phyloP scores from a whole-genome alignment of 805 yeast species.

The Hanseniaspora pseudoguilliermondii region DNA sequence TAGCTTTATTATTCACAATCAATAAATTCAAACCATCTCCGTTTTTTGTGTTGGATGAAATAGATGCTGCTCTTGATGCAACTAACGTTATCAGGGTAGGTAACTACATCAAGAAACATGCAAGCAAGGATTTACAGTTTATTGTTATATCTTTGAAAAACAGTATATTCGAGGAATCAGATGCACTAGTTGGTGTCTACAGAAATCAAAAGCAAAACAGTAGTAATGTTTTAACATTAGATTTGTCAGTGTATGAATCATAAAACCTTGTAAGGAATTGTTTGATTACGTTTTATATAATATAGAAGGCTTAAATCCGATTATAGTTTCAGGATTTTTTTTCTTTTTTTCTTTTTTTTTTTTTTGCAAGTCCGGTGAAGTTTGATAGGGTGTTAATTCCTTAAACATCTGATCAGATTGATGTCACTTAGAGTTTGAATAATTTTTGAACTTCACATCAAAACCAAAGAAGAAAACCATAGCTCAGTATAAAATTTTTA shows the following conservation, averaged over 20 bases:
- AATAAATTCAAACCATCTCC: conserved; percentile 90
- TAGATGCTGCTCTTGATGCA: conserved; percentile 94
- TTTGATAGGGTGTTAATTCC: too few species aligned
- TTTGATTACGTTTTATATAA: neutral
- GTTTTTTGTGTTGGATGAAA: conserved; percentile 88
- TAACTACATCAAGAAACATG: conserved; percentile 62
- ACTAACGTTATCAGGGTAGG: conserved; percentile 79
- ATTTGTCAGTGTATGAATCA: conserved; percentile 30
- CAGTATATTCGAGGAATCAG: conserved; percentile 74
- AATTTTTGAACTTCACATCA: too few species aligned
- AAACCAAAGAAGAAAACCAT: neutral
- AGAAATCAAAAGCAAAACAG: conserved; percentile 64
- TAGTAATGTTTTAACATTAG: conserved; percentile 61
- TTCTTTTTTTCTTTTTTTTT: too few species aligned
- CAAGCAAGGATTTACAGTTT: conserved; percentile 72
- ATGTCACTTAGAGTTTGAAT: too few species aligned
- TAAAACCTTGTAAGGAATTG: too few species aligned
- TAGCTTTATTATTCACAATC: conserved; percentile 80
- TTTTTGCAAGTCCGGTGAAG: too few species aligned
- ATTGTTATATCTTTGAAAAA: conserved; percentile 87
- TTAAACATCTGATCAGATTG: too few species aligned
- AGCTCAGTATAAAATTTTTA: too few species aligned
- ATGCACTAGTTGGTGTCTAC: conserved; percentile 84
- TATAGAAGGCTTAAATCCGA: neutral
- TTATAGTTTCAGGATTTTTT: neutral